Evolutionary conservation across 179 eudicot genomes (phyloP).

Genomic region (Beta macrorhiza): DNA sequence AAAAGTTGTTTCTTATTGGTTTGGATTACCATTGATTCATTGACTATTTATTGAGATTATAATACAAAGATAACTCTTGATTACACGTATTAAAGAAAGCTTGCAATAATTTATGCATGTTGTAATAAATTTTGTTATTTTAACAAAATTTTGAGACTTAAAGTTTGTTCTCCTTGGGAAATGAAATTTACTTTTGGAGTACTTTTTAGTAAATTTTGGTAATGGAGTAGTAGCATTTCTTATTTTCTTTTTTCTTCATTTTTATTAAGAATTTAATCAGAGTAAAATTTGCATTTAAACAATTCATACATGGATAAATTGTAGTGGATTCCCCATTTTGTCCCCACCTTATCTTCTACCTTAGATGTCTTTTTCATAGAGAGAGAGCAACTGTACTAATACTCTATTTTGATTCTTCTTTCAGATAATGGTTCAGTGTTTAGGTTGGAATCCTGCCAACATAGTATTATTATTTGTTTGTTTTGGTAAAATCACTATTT

Average conservation of each 20-base stretch:
- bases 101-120: background rate
- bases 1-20: constrained; percentile 26
- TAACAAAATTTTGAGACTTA: background rate
- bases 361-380: background rate
- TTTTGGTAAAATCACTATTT: background rate
- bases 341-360: background rate
- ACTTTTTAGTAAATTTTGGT: background rate
- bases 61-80: constrained; percentile 28
- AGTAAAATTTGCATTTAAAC: too few species aligned
- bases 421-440: background rate
- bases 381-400: background rate
- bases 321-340: constrained; percentile 2
- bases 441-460: background rate
- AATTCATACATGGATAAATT: background rate
- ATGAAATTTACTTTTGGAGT: constrained; percentile 11
- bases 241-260: background rate
- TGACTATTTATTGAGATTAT: constrained; percentile 26
- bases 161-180: constrained; percentile 4
- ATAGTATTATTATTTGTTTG: background rate
- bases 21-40: constrained; percentile 30
- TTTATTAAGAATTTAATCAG: background rate
- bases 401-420: background rate
- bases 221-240: background rate
- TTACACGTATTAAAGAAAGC: constrained; percentile 30
- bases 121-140: constrained; percentile 7